Evolutionary conservation across 345 rosid genomes (phyloP), one percentile per base, ranked within the genome.

Genomic region (Pelargonium nanum): DNA sequence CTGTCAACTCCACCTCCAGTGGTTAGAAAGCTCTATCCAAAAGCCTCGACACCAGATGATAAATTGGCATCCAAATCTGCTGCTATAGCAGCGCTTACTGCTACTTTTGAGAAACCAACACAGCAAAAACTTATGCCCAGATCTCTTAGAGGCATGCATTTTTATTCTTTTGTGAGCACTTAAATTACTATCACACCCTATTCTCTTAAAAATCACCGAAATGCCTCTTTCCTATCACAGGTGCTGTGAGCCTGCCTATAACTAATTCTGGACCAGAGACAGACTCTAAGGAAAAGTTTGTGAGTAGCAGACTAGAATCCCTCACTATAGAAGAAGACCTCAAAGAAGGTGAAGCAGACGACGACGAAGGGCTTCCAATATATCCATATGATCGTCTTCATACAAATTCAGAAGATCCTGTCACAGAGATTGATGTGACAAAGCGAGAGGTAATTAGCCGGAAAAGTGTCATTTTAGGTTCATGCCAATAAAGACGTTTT

Each of bases 1-100:
- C 96, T 83, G 62, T 94, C 99, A 53, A 94, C 99, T 75, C 99
- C 99, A 28, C 99, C 99, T 9, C 96, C 99, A n/a, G 77, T 83
- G 70, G 83, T 83, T 63, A 74, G 89, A 67, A 94, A 90, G 81
- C 72, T 91, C 60, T 90, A 88, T 76, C 97, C 96, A 0, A 94
- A 86, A 68, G 90, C 99, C 19, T 75, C 57, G 59, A 88, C 85
- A 26, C 96, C 97, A 22, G 97, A 84, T 73, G 65, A 64, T 16
- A 79, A 71, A 63, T 65, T 68, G 53, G 79, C 83, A 53, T 66
- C 96, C 26, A 86, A 78, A 67, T 73, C 97, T 20, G 13, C 89
- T 32, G 84, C 93, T 70, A 81, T 94, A 26, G 83, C 95, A 52
- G 75, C 95, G 59, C 81, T 93, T 24, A 70, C 74, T 59, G 73